Evolutionary conservation across 768 basidiomycete species (phyloP).

Genomic region (Thelephora ganbajun): DNA sequence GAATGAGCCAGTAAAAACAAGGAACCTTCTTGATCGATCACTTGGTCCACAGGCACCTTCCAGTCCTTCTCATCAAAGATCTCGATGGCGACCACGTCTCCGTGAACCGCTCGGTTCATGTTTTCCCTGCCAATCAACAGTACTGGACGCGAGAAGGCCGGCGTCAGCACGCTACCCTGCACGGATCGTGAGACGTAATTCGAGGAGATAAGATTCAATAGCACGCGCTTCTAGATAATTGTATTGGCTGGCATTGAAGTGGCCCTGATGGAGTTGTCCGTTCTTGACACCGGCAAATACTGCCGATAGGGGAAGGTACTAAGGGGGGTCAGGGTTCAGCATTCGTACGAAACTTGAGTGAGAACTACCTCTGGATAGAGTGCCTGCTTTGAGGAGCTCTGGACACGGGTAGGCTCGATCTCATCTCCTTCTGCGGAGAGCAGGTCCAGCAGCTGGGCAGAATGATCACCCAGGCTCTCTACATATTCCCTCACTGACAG

Average conservation of each 20-base stretch:
- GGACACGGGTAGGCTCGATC: constrained; percentile 48
- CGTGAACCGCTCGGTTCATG: constrained; percentile 92
- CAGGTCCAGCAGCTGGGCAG: constrained; percentile 57
- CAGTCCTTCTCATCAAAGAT: constrained; percentile 79
- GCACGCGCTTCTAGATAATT: constrained; percentile 82
- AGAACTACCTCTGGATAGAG: constrained; percentile 62
- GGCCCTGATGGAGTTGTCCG: constrained; percentile 77
- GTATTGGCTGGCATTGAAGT: constrained; percentile 90
- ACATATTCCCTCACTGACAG: constrained; percentile 65
- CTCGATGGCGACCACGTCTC: constrained; percentile 86
- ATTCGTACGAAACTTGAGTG: not conserved
- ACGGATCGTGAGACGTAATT: not conserved
- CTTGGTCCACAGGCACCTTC: constrained; percentile 86
- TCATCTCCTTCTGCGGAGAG: constrained; percentile 53
- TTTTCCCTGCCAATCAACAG: constrained; percentile 80
- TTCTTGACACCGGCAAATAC: constrained; percentile 75
- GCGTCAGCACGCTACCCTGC: constrained; percentile 71
- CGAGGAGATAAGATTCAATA: not conserved
- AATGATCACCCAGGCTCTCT: constrained; percentile 50
- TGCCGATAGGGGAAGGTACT: constrained; percentile 71
- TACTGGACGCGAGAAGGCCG: constrained; percentile 61
- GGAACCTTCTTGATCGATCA: constrained; percentile 85
- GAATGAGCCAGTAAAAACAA: constrained; percentile 2
- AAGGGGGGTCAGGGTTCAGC: not conserved
- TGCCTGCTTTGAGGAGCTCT: constrained; percentile 31